phyloP scores from a whole-genome alignment of 306 rosid genomes.

The Datisca glomerata region DNA sequence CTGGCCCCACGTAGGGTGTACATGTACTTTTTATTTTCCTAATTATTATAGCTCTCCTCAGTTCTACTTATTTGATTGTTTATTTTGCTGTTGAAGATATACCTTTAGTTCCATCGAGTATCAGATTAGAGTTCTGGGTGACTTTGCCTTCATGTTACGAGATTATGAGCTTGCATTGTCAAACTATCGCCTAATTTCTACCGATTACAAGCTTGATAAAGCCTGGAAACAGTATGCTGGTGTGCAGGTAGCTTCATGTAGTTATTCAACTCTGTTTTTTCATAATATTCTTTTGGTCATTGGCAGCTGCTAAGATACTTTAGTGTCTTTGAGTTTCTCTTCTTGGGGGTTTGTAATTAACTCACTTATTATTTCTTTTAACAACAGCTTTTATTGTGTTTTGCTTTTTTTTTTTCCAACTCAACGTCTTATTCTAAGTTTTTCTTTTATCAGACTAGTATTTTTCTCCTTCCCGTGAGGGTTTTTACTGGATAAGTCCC shows the following conservation, averaged over 20 bases:
- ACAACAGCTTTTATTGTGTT: too few species aligned
- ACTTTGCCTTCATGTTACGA: constrained; percentile 91
- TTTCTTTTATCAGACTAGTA: too few species aligned
- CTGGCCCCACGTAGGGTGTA: constrained; percentile 60
- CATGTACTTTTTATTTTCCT: constrained; percentile 11
- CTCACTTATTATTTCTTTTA: too few species aligned
- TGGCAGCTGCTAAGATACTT: too few species aligned
- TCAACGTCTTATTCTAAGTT: too few species aligned
- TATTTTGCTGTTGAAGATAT: constrained; percentile 57
- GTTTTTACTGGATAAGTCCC: too few species aligned
- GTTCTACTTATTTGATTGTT: constrained; percentile 24
- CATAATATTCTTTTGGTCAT: neutral
- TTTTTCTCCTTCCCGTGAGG: too few species aligned
- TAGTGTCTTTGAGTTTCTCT: too few species aligned
- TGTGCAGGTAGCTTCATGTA: constrained; percentile 58
- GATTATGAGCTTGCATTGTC: constrained; percentile 98
- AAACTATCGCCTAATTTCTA: constrained; percentile 88
- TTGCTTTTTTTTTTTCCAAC: too few species aligned
- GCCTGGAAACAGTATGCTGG: constrained; percentile 99
- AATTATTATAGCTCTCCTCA: constrained; percentile 7
- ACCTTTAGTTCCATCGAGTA: constrained; percentile 83
- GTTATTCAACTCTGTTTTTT: neutral
- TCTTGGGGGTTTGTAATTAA: too few species aligned
- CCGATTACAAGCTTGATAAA: constrained; percentile 98
- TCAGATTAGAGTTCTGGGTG: constrained; percentile 95